phyloP scores from a whole-genome alignment of 2,329 filamentous ascomycete species.

The Daldinia eschscholtzii region DNA sequence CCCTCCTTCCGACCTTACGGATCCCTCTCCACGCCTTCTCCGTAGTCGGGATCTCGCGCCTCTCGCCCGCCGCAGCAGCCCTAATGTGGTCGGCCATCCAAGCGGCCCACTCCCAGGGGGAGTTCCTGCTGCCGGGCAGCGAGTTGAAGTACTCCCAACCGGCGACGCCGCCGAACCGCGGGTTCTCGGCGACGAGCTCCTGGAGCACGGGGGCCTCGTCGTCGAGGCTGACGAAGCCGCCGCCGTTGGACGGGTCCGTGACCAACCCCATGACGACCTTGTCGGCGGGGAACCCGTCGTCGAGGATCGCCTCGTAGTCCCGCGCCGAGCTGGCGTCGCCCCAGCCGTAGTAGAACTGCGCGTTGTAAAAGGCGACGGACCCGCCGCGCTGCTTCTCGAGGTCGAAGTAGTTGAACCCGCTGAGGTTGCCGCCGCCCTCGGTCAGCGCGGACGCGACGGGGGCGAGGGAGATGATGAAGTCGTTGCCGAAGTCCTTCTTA shows the following conservation, averaged over 20 bases:
- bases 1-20: conserved; percentile 45
- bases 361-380: conserved; percentile 87
- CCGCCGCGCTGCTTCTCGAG: conserved; percentile 76
- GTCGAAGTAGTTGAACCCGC: conserved; percentile 83
- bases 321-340: conserved; percentile 65
- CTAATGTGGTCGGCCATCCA: conserved; percentile 48
- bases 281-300: conserved; percentile 76
- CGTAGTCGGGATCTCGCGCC: conserved; percentile 44
- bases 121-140: conserved; percentile 70
- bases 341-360: conserved; percentile 95
- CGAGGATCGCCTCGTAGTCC: conserved; percentile 65
- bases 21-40: conserved; percentile 48
- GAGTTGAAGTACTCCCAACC: conserved; percentile 97
- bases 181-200: conserved; percentile 64
- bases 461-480: conserved; percentile 83
- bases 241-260: conserved; percentile 81
- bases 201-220: conserved; percentile 60
- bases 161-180: conserved; percentile 86
- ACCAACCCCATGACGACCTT: conserved; percentile 85
- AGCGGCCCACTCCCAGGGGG: conserved; percentile 82
- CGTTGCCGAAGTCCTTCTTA: conserved; percentile 74
- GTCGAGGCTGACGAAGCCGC: conserved; percentile 63
- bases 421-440: conserved; percentile 70
- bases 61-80: conserved; percentile 38
- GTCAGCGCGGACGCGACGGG: conserved; percentile 82